A percentile compares a stretch with the other conserved stretches of the same genome.
Conservation (phyloP, 1,284 basidiomycete species). For the Mycosarcoma mackinlayi region DNA sequence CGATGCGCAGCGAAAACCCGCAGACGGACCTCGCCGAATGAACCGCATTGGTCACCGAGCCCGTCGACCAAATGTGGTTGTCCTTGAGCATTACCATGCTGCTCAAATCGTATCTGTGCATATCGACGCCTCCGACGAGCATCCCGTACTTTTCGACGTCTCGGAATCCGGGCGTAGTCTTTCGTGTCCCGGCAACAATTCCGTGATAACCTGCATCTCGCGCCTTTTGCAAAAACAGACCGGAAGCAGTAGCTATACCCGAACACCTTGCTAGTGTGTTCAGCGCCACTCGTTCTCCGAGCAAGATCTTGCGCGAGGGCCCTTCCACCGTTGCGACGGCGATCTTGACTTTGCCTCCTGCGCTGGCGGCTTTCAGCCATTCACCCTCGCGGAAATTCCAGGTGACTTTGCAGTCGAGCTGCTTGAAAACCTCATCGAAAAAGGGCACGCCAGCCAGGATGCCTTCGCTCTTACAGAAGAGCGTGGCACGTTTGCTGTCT, state of each 20-base stretch:
- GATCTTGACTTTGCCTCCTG: conserved; percentile 73
- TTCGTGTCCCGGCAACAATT: conserved; percentile 92
- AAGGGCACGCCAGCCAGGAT: conserved; percentile 95
- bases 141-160: conserved; percentile 99
- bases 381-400: conserved; percentile 92
- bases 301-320: conserved; percentile 85
- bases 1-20: conserved; percentile 90
- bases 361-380: conserved; percentile 66
- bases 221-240: conserved; percentile 83
- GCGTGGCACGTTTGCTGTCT: conserved; percentile 82
- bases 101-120: conserved; percentile 94
- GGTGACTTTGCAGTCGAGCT: conserved; percentile 89
- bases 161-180: conserved; percentile 96
- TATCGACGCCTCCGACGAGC: conserved; percentile 95
- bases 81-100: conserved; percentile 99
- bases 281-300: conserved; percentile 93
- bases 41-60: conserved; percentile 90
- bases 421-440: conserved; percentile 90
- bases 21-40: conserved; percentile 85
- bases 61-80: conserved; percentile 98
- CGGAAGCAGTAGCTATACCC: conserved; percentile 94
- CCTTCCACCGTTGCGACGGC: conserved; percentile 88
- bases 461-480: conserved; percentile 85
- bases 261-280: conserved; percentile 95
- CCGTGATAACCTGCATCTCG: conserved; percentile 83